Base-by-base conservation (phyloP, 2,329 filamentous ascomycete genomes). In the Aspergillus udagawae region DNA sequence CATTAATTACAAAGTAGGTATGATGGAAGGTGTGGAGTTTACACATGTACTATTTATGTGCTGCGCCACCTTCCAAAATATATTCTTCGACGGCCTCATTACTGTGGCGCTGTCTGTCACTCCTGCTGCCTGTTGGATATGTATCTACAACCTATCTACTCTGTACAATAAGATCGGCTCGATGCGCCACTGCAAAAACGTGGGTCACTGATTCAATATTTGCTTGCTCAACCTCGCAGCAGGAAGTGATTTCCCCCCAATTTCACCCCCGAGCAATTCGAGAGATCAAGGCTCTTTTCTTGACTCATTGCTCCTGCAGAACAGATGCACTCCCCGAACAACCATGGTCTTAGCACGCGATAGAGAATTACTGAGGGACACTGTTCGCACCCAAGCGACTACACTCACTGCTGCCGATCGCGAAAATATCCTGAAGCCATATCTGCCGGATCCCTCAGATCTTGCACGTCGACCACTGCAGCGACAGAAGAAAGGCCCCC, bases 351-450 rank as follows among this genome's bases (percentile, higher is more conserved):
- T 70, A 44, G 60, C 65, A 55, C 65, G 65, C 55, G 71, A 73
- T 32, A 66, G 62, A 52, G 63, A 74, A 35, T 50, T 74, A 23
- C 72, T 78, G 44, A 71, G 76, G 53, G 70, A 70, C 49, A 73
- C 79, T 63, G 65, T 73, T 35, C 72, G 70, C 27, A 65, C 71
- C 21, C 69, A 76, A 52, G 75, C 77, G 45, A 68, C 69, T 47
- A 70, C 74, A 53, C 73, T 83, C 35, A 72, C 72, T 38, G 65
- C 70, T 21, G 64, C 75, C 53, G 77, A 84, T 57, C 80, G 82
- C 51, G 82, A 83, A 65, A 72, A 72, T 38, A 70, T 84, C 45
- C 50, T 84, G 49, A 79, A 79, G 59, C 76, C 77, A 44, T 83
- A 82, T 62, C 77, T 85, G 1, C 82, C 82, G 12, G 71, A 78